These are phyloP conservation scores for Mentha longifolia DNA, from an alignment of 257 asterid genomes.

Conservation along the genomic window DNA sequence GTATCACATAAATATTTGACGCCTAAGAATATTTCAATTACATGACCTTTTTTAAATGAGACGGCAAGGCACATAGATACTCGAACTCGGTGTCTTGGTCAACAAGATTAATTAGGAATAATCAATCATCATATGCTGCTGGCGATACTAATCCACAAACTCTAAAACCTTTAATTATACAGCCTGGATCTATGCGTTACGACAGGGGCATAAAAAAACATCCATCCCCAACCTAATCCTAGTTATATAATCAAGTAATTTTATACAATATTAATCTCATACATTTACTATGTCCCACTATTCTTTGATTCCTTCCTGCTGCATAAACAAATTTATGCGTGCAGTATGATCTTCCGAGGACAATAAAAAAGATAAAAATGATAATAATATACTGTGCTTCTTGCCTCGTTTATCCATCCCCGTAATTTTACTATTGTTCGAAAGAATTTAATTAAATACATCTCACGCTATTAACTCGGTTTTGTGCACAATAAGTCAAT, in stretches of 20 bases:
- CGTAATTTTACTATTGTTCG: background rate
- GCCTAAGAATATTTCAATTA: too few species aligned
- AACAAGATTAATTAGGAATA: too few species aligned
- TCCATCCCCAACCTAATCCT: background rate
- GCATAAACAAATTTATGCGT: background rate
- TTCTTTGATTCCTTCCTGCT: background rate
- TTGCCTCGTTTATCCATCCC: too few species aligned
- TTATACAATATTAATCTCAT: background rate
- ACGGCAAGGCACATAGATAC: too few species aligned
- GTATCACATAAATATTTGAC: too few species aligned
- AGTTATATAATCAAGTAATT: background rate
- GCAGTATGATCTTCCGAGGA: too few species aligned
- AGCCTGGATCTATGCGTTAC: slow-evolving; percentile 24
- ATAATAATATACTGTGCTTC: too few species aligned
- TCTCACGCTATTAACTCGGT: background rate
- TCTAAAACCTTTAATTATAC: background rate
- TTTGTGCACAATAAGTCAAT: too few species aligned
- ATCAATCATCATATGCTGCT: slow-evolving; percentile 1
- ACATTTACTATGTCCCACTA: background rate
- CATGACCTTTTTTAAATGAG: too few species aligned
- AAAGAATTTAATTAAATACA: background rate
- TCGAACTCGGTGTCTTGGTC: too few species aligned
- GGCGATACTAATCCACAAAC: slow-evolving; percentile 9
- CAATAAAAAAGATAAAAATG: too few species aligned
- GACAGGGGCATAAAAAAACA: background rate